Percentiles rank a stretch among this genome's conserved stretches.
Conservation (phyloP, 1,139 yeast species). For the Entelexis paramagnoliae region DNA sequence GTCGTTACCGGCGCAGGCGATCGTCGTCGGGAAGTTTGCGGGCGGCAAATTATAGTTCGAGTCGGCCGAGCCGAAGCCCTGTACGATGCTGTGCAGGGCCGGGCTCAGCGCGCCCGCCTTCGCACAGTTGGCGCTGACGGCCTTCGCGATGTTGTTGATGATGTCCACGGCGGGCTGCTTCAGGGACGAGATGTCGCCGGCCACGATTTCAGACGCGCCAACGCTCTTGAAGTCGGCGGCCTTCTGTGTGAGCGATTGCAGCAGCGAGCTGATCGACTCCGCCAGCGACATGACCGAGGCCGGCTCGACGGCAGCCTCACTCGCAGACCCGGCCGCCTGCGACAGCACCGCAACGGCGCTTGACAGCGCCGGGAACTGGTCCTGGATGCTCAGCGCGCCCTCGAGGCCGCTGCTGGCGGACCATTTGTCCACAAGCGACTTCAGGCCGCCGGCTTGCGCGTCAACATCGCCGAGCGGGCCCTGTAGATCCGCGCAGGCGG, state of each 20-base stretch:
- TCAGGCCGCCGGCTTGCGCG: constrained; percentile 12
- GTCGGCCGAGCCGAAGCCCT: constrained; percentile 13
- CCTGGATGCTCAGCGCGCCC: constrained; percentile 24
- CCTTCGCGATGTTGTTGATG: constrained; percentile 8
- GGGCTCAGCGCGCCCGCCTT: constrained; percentile 10
- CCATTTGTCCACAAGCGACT: constrained; percentile 17
- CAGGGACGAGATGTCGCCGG: constrained; percentile 24
- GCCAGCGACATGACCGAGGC: constrained; percentile 21
- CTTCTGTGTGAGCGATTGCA: constrained; percentile 21
- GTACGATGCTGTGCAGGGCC: constrained; percentile 6
- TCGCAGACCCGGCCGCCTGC: constrained; percentile 7
- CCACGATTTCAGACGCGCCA: constrained; percentile 24
- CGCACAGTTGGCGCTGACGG: constrained; percentile 6
- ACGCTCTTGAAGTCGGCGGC: constrained; percentile 23
- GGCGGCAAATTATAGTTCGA: constrained; percentile 16
- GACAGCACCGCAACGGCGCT: constrained; percentile 14
- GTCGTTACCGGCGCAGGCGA: background rate
- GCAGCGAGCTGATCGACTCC: constrained; percentile 17
- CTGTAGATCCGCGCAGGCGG: background rate
- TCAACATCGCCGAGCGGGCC: background rate
- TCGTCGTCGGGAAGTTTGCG: constrained; percentile 13
- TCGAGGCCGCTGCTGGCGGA: constrained; percentile 19
- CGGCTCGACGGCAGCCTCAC: constrained; percentile 9
- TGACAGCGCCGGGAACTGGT: constrained; percentile 18
- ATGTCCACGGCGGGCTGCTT: constrained; percentile 32